Percentiles rank a stretch among this genome's conserved stretches.
These are phyloP conservation scores for Larix kaempferi DNA, from an alignment of 75 land plant genomes.

Conservation along the genomic window DNA sequence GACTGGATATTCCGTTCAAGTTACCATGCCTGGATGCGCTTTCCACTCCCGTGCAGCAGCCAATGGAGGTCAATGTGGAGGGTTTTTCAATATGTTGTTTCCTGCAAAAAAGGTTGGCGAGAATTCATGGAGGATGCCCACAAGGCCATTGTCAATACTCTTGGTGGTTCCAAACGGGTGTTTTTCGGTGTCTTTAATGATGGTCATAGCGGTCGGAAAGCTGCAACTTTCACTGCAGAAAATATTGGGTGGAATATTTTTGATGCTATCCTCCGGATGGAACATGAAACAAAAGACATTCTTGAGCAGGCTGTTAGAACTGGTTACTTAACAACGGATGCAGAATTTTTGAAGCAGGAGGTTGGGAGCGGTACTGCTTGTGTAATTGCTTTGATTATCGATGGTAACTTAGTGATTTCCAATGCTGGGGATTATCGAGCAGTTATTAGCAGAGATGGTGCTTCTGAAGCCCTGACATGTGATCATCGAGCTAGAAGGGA, in stretches of 20 bases:
- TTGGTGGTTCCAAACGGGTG: constrained; percentile 7
- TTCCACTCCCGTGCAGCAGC: no score
- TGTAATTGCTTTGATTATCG: constrained; percentile 18
- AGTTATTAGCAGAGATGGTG: constrained; percentile 24
- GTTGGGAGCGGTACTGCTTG: constrained; percentile 18
- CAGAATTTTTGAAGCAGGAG: constrained; percentile 12
- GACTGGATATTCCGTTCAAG: no score
- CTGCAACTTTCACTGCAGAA: constrained; percentile 17
- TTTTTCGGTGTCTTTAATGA: constrained; percentile 34
- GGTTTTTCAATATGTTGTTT: no score
- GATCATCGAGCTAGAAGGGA: constrained; percentile 20
- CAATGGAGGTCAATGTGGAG: no score
- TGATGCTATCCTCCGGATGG: not conserved
- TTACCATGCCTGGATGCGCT: no score
- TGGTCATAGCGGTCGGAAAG: constrained; percentile 21
- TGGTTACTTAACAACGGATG: constrained; percentile 16
- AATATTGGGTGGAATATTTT: constrained; percentile 11
- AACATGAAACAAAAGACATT: not conserved
- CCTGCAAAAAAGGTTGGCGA: no score
- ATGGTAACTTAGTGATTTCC: constrained; percentile 18
- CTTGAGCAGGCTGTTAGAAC: constrained; percentile 8
- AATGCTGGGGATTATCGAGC: constrained; percentile 30
- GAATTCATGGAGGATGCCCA: no score
- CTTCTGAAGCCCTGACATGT: constrained; percentile 13
- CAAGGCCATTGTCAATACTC: no score